Conservation (phyloP, 2,329 filamentous ascomycete species). For the Fusarium coffeatum region DNA sequence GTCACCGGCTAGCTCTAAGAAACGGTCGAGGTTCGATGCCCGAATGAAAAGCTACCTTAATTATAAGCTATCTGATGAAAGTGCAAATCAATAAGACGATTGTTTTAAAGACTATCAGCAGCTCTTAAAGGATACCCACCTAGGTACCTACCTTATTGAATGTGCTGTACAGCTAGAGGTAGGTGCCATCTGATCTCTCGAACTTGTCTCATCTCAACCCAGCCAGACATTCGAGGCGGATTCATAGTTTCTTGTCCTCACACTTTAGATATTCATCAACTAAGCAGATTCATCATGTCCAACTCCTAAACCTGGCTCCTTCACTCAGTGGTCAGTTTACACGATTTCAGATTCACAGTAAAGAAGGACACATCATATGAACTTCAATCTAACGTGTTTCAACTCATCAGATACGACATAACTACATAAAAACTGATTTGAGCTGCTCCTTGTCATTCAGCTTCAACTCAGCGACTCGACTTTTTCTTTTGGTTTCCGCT, state of each 20-base stretch:
- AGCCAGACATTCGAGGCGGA: background rate
- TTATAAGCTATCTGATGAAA: background rate
- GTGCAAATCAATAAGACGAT: background rate
- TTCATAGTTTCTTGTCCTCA: background rate
- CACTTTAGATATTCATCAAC: background rate
- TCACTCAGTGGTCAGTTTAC: background rate
- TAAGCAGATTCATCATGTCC: background rate
- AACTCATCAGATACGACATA: conserved; percentile 57
- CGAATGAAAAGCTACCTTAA: background rate
- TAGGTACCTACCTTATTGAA: background rate
- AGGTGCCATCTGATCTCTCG: background rate
- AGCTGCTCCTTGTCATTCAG: conserved; percentile 54
- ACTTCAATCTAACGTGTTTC: conserved; percentile 53
- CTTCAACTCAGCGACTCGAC: conserved; percentile 52
- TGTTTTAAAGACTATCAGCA: background rate
- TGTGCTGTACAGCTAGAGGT: too few relatives aligned
- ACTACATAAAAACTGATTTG: conserved; percentile 57
- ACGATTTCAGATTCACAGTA: background rate
- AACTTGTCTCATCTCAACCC: background rate
- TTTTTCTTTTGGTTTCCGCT: conserved; percentile 52
- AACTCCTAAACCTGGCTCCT: background rate
- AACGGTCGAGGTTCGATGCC: background rate
- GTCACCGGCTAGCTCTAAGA: conserved; percentile 32
- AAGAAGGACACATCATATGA: conserved; percentile 14
- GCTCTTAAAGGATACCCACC: background rate